Evolutionary conservation across 2,329 filamentous ascomycete genomes (phyloP), one percentile per base, ranked within the genome.

Genomic region (Coniochaeta sp.): DNA sequence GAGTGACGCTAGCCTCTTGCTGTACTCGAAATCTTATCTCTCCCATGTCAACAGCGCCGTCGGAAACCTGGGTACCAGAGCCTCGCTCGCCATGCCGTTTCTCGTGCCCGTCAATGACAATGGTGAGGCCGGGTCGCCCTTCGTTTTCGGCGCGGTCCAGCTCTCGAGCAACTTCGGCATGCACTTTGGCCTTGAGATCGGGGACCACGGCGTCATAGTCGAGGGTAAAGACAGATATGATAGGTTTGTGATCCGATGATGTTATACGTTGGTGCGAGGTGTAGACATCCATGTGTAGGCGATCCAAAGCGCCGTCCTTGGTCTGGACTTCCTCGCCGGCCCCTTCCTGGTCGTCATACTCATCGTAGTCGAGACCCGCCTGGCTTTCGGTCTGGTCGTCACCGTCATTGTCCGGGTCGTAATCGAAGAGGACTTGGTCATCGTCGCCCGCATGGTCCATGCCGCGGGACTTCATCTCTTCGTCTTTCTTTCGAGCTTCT

Each of bases 201-300:
- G 91, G 87, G 0, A 95, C 83, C 1, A 96, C 88, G 0, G 89
- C 87, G 56, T 96, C 89, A 63, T 94, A 96, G 42, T 87, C 85
- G 7, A 99, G 70, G 0, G 81, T 86, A 63, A 97, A 97, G 1
- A 91, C 74, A 1, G 91, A 89, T 53, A 85, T 82, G 2, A 99
- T 72, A 0, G 94, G 95, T 65, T 99, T 99, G 69, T 99, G 94
- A 61, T 99, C 94, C 0, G 92, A 97, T 1, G 92, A 96, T 14
- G 89, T 80, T 22, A 99, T 85, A 16, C 87, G 80, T 66, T 97
- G 94, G 62, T 97, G 89, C 0, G 91, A 92, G 0, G 85, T 83
- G 65, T 99, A 99, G 53, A 87, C 68, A 51, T 83, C 79, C 30
- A 83, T 68, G 24, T 67, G 67, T 56, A 86, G 77, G 51, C 71